Evolutionary conservation across 768 basidiomycete species (phyloP).

Genomic region (Amanita muscaria): DNA sequence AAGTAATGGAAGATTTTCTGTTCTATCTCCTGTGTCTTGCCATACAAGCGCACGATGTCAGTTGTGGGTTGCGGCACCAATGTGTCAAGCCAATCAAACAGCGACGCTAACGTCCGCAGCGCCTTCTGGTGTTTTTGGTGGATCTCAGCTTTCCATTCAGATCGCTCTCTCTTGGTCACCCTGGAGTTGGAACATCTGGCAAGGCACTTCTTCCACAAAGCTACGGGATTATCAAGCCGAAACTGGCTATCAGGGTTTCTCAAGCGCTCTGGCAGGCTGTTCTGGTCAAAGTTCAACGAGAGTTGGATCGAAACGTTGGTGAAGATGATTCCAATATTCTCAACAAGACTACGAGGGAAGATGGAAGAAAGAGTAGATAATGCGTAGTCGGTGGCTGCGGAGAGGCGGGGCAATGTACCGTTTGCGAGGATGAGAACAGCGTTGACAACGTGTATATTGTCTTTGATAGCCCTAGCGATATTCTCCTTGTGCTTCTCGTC

Average conservation of each 20-base stretch:
- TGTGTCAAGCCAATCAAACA: conserved; percentile 13
- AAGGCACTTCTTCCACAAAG: conserved; percentile 4
- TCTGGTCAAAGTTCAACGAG: conserved; percentile 13
- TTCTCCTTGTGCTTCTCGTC: conserved; percentile 18
- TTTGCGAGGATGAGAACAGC: conserved; percentile 23
- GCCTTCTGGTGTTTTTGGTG: conserved; percentile 6
- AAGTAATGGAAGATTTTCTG: conserved; percentile 9
- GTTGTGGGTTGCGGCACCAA: conserved; percentile 12
- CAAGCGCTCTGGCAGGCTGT: conserved; percentile 13
- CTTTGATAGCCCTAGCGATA: conserved; percentile 18
- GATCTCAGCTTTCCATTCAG: not conserved
- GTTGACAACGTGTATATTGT: conserved; percentile 13
- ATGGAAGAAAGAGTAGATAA: conserved; percentile 17
- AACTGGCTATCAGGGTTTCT: not conserved
- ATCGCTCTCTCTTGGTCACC: not conserved
- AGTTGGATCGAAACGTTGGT: conserved; percentile 14
- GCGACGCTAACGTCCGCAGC: conserved; percentile 4
- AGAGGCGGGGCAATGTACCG: conserved; percentile 17
- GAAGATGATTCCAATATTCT: conserved; percentile 19
- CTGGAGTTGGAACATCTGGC: not conserved
- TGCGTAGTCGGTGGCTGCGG: conserved; percentile 19
- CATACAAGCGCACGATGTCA: conserved; percentile 9
- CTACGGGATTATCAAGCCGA: conserved; percentile 12
- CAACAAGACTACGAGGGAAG: conserved; percentile 15
- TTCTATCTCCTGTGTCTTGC: conserved; percentile 11